These are phyloP conservation scores for Neoscytalidium dimidiatum DNA, from an alignment of 2,329 filamentous ascomycete genomes.

Conservation along the genomic window DNA sequence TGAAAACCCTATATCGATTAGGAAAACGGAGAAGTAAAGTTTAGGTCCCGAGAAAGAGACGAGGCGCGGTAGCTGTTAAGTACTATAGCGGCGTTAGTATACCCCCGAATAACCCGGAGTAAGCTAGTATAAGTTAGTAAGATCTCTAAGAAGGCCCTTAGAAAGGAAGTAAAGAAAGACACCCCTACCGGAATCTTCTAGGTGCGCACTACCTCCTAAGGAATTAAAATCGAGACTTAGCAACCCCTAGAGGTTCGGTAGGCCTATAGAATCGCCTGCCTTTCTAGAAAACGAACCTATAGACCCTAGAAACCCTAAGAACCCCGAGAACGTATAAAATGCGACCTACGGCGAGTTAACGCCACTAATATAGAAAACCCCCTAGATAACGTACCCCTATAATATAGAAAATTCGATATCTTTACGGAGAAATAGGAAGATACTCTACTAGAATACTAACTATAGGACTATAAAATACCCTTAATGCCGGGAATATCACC, in stretches of 20 bases:
- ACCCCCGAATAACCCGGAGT: too few relatives aligned
- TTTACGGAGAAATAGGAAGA: background rate
- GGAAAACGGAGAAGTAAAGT: too few relatives aligned
- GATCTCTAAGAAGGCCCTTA: background rate
- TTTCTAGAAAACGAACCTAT: too few relatives aligned
- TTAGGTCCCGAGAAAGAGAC: too few relatives aligned
- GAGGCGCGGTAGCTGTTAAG: too few relatives aligned
- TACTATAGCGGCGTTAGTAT: too few relatives aligned
- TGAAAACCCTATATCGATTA: too few relatives aligned
- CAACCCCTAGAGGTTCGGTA: too few relatives aligned
- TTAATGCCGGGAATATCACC: background rate
- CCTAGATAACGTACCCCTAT: background rate
- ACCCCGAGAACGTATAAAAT: background rate
- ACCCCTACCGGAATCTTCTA: background rate
- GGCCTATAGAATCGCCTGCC: too few relatives aligned
- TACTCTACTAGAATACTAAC: background rate
- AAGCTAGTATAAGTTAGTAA: too few relatives aligned
- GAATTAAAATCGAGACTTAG: too few relatives aligned
- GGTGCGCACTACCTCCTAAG: background rate
- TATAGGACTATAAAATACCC: background rate
- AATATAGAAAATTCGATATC: background rate
- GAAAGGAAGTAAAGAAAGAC: background rate
- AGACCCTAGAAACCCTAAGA: background rate
- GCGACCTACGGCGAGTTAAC: background rate
- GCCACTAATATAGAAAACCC: background rate